Evolutionary conservation across 75 land plant genomes (phyloP), one percentile per base, ranked within the genome.

Genomic region (Cryptomeria japonica): DNA sequence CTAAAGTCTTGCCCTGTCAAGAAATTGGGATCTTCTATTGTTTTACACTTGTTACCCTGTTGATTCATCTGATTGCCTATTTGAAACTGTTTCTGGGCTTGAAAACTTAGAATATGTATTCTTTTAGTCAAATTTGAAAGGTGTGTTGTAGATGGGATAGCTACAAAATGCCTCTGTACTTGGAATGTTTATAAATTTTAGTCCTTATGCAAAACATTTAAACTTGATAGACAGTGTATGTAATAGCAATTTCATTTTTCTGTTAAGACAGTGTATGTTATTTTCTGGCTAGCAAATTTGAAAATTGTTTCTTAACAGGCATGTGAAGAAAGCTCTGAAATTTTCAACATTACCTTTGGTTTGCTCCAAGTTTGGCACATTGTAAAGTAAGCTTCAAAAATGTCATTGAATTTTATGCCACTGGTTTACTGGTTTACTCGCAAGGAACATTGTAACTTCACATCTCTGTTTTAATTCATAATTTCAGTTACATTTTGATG

Each of bases 201-300:
- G 25, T 64, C 70, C 70, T 6, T 7, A 5, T 64, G 70, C 5
- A 8, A 64, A 64, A 64, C 28, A 25, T 64, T 64, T 64, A 64
- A 5, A 64, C 25, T 64, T 12, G 16, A 3, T 56, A 97, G 15
- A 96, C 99, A 22, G 99, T 97, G 96, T 95, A 79, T 85, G 95
- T 18, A 41, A 79, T 46, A 39, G 9, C 6, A 79, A 19, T 41
- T 39, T 79, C 82, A 39, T 39, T 22, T 19, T 8, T 14, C 19
- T 79, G 82, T 79, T 79, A 39, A 19, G 49, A 25, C 25, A 12
- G 44, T 22, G 18, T 19, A 8, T 80, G 11, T 3, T 80, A 11
- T 10, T 38, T 80, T 42, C 31, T 80, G 47, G n/a, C 42, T 12
- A 44, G 10, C n/a, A 2, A 80, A 38, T 41, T 80, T 80, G 25